phyloP scores from a whole-genome alignment of 1,139 yeast species.

The Nematodospora anomalae region DNA sequence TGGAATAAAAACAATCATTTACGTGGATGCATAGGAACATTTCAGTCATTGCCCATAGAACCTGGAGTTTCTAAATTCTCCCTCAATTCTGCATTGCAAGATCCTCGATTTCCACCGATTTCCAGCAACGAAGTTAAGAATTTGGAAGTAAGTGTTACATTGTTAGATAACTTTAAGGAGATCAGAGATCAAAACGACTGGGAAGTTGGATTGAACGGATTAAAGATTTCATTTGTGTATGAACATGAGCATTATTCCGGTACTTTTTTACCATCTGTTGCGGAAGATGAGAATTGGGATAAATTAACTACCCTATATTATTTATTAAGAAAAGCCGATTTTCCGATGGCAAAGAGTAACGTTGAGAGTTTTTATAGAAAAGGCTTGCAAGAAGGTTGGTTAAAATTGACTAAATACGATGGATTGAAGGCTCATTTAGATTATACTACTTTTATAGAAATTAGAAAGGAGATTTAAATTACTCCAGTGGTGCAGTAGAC shows the following conservation, averaged over 20 bases:
- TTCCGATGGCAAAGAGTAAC: conserved; percentile 18
- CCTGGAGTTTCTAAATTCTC: conserved; percentile 66
- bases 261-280: conserved; percentile 89
- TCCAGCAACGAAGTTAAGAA: conserved; percentile 47
- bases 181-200: conserved; percentile 61
- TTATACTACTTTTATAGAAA: conserved; percentile 26
- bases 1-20: conserved; percentile 66
- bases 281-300: conserved; percentile 86
- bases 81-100: conserved; percentile 68
- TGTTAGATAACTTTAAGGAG: conserved; percentile 59
- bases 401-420: conserved; percentile 37
- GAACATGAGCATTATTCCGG: conserved; percentile 51
- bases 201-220: conserved; percentile 82
- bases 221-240: conserved; percentile 52
- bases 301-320: conserved; percentile 67
- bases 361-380: conserved; percentile 27
- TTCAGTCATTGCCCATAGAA: conserved; percentile 46
- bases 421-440: conserved; percentile 34
- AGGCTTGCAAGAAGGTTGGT: conserved; percentile 38
- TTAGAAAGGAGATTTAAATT: conserved; percentile 16
- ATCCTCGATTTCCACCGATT: conserved; percentile 76
- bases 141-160: conserved; percentile 55
- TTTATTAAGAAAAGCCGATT: conserved; percentile 70
- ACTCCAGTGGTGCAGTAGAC: no score
- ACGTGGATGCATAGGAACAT: conserved; percentile 95